phyloP scores from a whole-genome alignment of 2,329 filamentous ascomycete genomes.

The Epichloe aotearoae region DNA sequence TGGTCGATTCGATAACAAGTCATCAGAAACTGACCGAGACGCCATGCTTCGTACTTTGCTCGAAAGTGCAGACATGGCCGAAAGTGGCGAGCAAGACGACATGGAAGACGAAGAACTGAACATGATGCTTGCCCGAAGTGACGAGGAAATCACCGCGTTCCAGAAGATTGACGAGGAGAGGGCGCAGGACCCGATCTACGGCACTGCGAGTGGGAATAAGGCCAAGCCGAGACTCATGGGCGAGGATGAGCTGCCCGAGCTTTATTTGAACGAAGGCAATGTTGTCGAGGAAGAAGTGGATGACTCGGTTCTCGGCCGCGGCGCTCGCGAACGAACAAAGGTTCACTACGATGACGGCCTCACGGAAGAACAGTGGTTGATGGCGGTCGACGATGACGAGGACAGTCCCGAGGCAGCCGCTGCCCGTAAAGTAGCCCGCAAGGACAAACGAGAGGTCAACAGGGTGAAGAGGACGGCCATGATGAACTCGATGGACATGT shows the following conservation, averaged over 20 bases:
- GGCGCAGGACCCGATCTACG: constrained; percentile 52
- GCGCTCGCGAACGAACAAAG: constrained; percentile 85
- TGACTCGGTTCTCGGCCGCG: constrained; percentile 66
- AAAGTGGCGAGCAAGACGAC: constrained; percentile 70
- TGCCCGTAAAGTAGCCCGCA: constrained; percentile 73
- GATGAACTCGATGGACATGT: constrained; percentile 40
- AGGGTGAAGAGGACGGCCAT: constrained; percentile 45
- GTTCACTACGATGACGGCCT: constrained; percentile 95
- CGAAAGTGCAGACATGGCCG: constrained; percentile 63
- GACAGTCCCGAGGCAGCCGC: constrained; percentile 89
- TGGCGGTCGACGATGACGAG: constrained; percentile 93
- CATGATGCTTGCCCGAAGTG: constrained; percentile 78
- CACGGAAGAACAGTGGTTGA: constrained; percentile 97
- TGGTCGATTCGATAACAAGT: constrained; percentile 99
- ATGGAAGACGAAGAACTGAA: constrained; percentile 99
- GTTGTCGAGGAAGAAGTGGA: constrained; percentile 67
- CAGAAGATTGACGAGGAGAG: constrained; percentile 73
- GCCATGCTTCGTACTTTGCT: constrained; percentile 89
- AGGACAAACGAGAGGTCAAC: constrained; percentile 67
- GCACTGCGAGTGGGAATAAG: constrained; percentile 48
- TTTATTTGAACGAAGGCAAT: constrained; percentile 80
- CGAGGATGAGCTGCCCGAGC: constrained; percentile 82
- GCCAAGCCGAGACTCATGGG: constrained; percentile 66
- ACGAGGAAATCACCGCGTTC: constrained; percentile 66
- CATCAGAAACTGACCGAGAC: constrained; percentile 94